Evolutionary conservation across 805 yeast genomes (phyloP), one percentile per base, ranked within the genome.

Genomic region (Metschnikowia chrysomelidarum): DNA sequence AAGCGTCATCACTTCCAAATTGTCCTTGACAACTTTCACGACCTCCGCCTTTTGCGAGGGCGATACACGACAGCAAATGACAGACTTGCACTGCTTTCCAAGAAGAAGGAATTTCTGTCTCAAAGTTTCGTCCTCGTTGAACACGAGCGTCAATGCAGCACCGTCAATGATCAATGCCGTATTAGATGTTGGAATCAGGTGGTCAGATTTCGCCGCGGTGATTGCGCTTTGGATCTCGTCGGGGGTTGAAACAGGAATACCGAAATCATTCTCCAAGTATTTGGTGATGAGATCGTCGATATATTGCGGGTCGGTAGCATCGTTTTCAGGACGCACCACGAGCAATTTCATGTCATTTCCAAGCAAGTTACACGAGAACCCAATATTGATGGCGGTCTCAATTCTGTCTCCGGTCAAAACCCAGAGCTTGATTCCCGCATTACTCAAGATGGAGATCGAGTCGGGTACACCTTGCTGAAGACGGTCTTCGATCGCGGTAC

Each of bases 21-120:
- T 72, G 19, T 79, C 76, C 54, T 82, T 84, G n/a, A 85, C 93
- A 45, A 85, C 59, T 46, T 75, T 79, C 19, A 84, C 91, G 38
- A 85, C 91, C n/a, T 80, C 76, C 11, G 93, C 93, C 54, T 85
- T 85, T 54, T 85, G 95, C 25, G 91, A 79, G 4, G 95, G 95
- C 1, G 93, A 84, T 21, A 85, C 95, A 64, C 95, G 76, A 59
- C 95, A 85, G 61, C 95, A 85, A 38, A 85, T 62, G 18, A 85
- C 94, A 13, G 93, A 82, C 40, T 75, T 77, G 65, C 95, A 85
- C 47, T 82, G 84, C 54, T 84, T 85, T 59, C 93, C 82, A 31
- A 85, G 60, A 17, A 85, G 59, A 38, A 85, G 64, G 51, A 85
- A 84, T 54, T 80, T 82, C 41, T 50, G 49, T 16, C 51, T 44